Base-by-base conservation (phyloP, 2,329 filamentous ascomycete species). In the Saccharata proteae region DNA sequence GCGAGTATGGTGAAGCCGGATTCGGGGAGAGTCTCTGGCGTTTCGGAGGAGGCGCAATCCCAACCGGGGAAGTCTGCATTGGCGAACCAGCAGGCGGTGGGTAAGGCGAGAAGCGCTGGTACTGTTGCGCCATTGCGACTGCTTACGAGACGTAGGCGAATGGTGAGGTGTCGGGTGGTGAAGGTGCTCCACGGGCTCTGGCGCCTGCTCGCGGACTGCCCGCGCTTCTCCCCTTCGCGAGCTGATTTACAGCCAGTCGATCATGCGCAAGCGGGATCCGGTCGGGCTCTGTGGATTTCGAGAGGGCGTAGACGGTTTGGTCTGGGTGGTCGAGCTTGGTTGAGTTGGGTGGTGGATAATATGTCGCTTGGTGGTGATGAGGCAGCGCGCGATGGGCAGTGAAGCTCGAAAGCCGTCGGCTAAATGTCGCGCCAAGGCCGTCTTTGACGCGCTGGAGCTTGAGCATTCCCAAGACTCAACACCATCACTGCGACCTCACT, bases 21-120 rank as follows among this genome's bases (percentile, higher is more conserved):
- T 53, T 39, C 43, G 47, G 34, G 49, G 39, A 52, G 5, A 51
- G 65, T 30, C 79, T 76, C n/a, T 66, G 59, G 19, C 76, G 70
- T 35, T 52, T 51, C 11, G 81, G 76, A 29, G 80, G 80, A 29
- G 77, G 70, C 57, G 78, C 59, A 49, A 58, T 55, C 49, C 54
- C 46, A 18, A 67, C 62, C 14, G 67, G 61, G 29, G 63, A 68
- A 26, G 77, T 21, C 16, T 28, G 26, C 32, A 35, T 35, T 16
- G 32, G 74, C 42, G 49, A 45, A 45, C 51, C 52, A 10, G 44
- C 42, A 6, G 42, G 44, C 30, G 53, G 53, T n/a, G 53, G 27
- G 16, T 26, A 36, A 39, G 74, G 74, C 39, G 75, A 77, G 54
- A 72, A 81, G 32, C 65, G 59, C 42, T 67, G 44, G 38, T 41